Base-by-base conservation (phyloP, 169 alveolate species). In the Babesia bigemina region DNA sequence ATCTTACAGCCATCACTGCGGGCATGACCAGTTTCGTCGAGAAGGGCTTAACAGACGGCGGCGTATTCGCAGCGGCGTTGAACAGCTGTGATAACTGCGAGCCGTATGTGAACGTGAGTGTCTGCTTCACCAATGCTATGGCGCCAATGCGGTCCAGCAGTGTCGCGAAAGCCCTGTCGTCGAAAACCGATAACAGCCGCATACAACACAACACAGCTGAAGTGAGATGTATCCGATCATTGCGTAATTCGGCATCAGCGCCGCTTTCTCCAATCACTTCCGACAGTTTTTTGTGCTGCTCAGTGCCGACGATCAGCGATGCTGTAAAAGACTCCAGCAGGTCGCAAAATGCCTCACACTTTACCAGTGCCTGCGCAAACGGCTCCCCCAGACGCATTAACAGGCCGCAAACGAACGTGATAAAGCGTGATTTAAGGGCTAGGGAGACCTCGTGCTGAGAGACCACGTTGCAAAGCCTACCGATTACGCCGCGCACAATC, bases 331-430 rank as follows among this genome's bases (percentile, higher is more conserved):
- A 29, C 44, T 65, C 74, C 59, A 65, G 21, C 48, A 36, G 19
- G 11, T 44, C 42, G 45, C 14, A 47, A 59, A 79, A 62, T 7
- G 24, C 28, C 59, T 29, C n/a, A 26, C 21, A 28, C 12, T 59
- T 53, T 13, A 63, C 21, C 57, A 79, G 63, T 17, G 79, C 78
- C 19, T 50, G 17, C 16, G 84, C 79, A 16, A 81, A 44, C 4
- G 62, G 56, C 42, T 59, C 3, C n/a, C 78, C 78, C n/a, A 81
- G 73, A n/a, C 61, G 53, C 29, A 44, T 6, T 47, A 81, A 19
- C 28, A 81, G 55, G 8, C 88, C 88, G 45, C 85, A 72, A n/a
- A 81, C 22, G 10, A 66, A 50, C 9, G 52, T 62, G 42, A 57
- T 50, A 22, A 49, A 72, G 52, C 55, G 63, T 45, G 61, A 48